These are phyloP conservation scores for Prunus dulcis DNA, from an alignment of 306 rosid species.

Conservation along the genomic window DNA sequence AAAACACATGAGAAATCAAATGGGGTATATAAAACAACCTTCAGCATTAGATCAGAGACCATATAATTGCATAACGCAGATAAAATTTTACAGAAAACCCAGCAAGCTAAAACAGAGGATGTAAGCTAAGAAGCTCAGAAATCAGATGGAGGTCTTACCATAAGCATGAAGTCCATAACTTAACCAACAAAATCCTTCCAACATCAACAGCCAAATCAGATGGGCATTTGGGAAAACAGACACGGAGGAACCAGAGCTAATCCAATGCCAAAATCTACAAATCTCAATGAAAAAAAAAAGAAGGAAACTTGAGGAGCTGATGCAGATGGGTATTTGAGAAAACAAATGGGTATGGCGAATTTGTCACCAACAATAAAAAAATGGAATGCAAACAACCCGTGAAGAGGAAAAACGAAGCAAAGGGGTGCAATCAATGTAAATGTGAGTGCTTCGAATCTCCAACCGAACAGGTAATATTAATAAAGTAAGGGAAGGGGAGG, in stretches of 20 bases:
- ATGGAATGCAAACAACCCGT: conserved; percentile 13
- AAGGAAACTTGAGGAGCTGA: neutral
- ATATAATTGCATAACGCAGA: neutral
- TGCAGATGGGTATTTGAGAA: conserved; percentile 8
- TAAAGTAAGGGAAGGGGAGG: neutral
- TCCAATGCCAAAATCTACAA: conserved; percentile 18
- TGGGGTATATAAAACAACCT: neutral
- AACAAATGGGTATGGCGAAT: conserved; percentile 14
- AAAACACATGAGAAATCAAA: neutral
- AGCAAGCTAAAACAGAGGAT: conserved; percentile 10
- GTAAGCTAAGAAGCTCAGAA: conserved; percentile 6
- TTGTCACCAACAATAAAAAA: neutral
- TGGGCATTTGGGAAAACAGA: conserved; percentile 3
- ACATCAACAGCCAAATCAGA: neutral
- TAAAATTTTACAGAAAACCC: conserved; percentile 10
- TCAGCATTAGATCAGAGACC: conserved; percentile 15
- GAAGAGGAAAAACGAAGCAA: neutral
- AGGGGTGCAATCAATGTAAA: conserved; percentile 24
- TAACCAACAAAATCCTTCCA: conserved; percentile 2
- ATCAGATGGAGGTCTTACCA: conserved; percentile 19
- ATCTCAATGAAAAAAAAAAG: neutral
- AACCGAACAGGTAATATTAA: conserved; percentile 14
- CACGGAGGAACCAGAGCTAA: neutral
- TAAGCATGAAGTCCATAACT: conserved; percentile 12
- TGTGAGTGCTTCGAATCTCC: conserved; percentile 19